A percentile compares a stretch with the other conserved stretches of the same genome.
These are phyloP conservation scores for Meyerozyma carpophila DNA, from an alignment of 1,139 yeast species.

Conservation along the genomic window DNA sequence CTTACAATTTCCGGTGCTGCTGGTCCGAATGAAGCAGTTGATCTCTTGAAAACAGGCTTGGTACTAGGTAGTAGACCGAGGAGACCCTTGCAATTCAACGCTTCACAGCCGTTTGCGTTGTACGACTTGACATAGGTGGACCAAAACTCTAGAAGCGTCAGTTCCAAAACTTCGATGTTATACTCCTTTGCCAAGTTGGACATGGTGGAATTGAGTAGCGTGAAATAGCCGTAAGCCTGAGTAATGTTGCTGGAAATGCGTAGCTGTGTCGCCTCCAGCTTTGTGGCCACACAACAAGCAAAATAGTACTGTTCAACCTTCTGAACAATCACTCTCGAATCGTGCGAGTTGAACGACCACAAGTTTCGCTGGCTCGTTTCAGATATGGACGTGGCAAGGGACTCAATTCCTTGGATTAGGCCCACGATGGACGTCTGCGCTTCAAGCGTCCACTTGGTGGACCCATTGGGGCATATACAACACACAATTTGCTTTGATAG, in stretches of 20 bases:
- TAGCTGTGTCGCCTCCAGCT: slow-evolving; percentile 18
- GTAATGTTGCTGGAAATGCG: slow-evolving; percentile 23
- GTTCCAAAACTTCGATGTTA: slow-evolving; percentile 14
- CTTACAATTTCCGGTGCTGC: slow-evolving; percentile 12
- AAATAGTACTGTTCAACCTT: slow-evolving; percentile 24
- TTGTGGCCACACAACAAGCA: slow-evolving; percentile 22
- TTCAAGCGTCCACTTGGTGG: slow-evolving; percentile 7
- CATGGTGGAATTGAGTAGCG: slow-evolving; percentile 23
- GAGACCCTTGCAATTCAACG: slow-evolving; percentile 33
- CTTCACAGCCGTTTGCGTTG: slow-evolving; percentile 20
- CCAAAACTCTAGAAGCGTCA: slow-evolving; percentile 24
- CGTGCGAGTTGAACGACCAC: slow-evolving; percentile 21
- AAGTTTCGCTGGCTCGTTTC: slow-evolving; percentile 7
- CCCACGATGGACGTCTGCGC: slow-evolving; percentile 25
- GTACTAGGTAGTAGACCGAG: slow-evolving; percentile 23
- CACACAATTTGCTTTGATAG: slow-evolving; percentile 25
- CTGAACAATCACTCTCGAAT: slow-evolving; percentile 22
- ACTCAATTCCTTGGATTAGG: slow-evolving; percentile 32
- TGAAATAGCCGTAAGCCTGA: slow-evolving; percentile 21
- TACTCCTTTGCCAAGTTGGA: slow-evolving; percentile 12
- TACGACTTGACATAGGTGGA: slow-evolving; percentile 21
- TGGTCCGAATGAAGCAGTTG: slow-evolving; percentile 21
- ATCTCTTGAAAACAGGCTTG: slow-evolving; percentile 19
- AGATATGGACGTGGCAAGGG: slow-evolving; percentile 19
- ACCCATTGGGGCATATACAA: slow-evolving; percentile 17